Percentiles rank a stretch among this genome's conserved stretches.
Evolutionary conservation across 1,284 basidiomycete species (phyloP).

Genomic region (Cutaneotrichosporon sp.): DNA sequence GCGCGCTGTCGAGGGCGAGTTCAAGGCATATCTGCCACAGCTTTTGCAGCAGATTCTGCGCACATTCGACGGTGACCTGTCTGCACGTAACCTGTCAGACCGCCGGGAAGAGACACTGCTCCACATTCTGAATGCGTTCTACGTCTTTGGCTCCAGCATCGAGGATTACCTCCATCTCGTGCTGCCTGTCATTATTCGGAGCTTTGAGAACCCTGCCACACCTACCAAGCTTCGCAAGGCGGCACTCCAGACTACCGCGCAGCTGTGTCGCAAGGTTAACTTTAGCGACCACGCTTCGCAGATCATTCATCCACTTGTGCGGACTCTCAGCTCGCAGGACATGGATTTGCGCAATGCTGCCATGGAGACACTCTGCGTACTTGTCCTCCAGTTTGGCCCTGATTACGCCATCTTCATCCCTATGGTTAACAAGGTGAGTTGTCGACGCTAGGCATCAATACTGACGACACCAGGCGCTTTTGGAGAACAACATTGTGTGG

Average conservation of each 20-base stretch:
- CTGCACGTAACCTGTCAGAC: conserved; percentile 52
- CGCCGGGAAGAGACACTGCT: conserved; percentile 89
- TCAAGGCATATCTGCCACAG: conserved; percentile 93
- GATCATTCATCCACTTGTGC: conserved; percentile 91
- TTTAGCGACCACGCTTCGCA: conserved; percentile 98
- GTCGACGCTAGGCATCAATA: background rate
- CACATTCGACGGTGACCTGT: conserved; percentile 77
- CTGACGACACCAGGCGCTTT: conserved; percentile 58
- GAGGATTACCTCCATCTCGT: conserved; percentile 98
- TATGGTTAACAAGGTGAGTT: conserved; percentile 83
- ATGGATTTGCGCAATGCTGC: conserved; percentile 75
- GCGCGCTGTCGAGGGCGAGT: conserved; percentile 91
- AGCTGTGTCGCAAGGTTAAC: conserved; percentile 87
- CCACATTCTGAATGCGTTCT: conserved; percentile 67
- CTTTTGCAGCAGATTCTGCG: conserved; percentile 84
- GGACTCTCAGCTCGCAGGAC: conserved; percentile 75
- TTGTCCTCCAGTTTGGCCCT: conserved; percentile 87
- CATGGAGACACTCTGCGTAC: conserved; percentile 88
- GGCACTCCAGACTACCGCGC: conserved; percentile 87
- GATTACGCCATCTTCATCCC: conserved; percentile 98
- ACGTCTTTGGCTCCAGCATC: conserved; percentile 91
- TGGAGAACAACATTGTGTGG: conserved; percentile 76
- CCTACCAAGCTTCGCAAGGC: conserved; percentile 72
- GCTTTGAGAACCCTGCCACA: conserved; percentile 80
- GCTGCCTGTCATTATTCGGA: conserved; percentile 87